Conservation (phyloP, 371 early-diverging fungal species). For the Mucor sp. region DNA sequence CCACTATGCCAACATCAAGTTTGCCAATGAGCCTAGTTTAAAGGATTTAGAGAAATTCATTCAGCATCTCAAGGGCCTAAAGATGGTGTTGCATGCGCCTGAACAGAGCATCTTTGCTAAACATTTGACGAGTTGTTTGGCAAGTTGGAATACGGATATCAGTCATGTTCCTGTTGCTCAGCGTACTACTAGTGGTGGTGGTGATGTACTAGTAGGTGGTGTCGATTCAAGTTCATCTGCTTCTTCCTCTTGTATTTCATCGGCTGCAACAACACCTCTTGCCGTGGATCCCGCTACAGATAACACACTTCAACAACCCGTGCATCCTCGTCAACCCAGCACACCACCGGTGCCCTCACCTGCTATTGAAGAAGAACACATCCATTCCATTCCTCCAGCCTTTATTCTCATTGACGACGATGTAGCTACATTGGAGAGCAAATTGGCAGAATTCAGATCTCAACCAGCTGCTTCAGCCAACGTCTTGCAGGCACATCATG, state of each 20-base stretch:
- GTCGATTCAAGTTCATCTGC: not conserved
- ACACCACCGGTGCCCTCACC: slow-evolving; percentile 29
- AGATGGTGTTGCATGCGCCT: slow-evolving; percentile 56
- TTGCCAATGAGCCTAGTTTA: slow-evolving; percentile 58
- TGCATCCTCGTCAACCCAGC: not conserved
- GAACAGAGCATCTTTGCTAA: slow-evolving; percentile 62
- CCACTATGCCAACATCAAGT: slow-evolving; percentile 32
- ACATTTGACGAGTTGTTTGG: slow-evolving; percentile 59
- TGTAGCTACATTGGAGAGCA: slow-evolving; percentile 43
- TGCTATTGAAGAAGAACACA: slow-evolving; percentile 36
- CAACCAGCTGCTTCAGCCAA: slow-evolving; percentile 26
- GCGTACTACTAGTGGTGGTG: not conserved
- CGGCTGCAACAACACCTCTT: not conserved
- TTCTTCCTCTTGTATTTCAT: not conserved
- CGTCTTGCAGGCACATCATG: slow-evolving; percentile 18
- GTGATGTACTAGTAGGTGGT: not conserved
- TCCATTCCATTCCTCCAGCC: slow-evolving; percentile 42
- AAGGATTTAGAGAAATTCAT: slow-evolving; percentile 53
- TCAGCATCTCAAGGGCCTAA: slow-evolving; percentile 49
- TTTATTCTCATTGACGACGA: slow-evolving; percentile 63
- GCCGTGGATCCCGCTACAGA: not conserved
- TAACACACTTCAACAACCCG: not conserved
- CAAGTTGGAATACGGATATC: slow-evolving; percentile 60
- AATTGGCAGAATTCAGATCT: slow-evolving; percentile 32
- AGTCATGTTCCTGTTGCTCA: slow-evolving; percentile 48